A percentile compares a stretch with the other conserved stretches of the same genome.
These are phyloP conservation scores for Coelastrella sp. DNA, from an alignment of 139 green algal species.

Conservation along the genomic window DNA sequence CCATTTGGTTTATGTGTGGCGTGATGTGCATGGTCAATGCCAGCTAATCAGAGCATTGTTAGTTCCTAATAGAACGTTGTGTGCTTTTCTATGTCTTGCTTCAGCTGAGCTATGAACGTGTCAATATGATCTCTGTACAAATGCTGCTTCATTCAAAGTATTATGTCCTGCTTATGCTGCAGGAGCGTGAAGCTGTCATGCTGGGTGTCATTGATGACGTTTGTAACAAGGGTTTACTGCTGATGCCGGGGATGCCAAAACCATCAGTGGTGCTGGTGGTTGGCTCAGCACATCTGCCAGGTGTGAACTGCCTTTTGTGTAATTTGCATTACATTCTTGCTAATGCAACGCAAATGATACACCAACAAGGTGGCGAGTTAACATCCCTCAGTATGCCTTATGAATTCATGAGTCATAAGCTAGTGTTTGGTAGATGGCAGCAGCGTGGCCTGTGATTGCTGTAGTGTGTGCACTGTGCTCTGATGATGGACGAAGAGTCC, in stretches of 20 bases:
- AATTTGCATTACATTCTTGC: background rate
- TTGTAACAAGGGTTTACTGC: constrained; percentile 44
- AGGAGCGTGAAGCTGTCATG: constrained; percentile 70
- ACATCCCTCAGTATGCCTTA: no score
- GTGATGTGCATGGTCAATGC: no score
- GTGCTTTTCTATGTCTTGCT: background rate
- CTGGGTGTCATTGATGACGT: constrained; percentile 24
- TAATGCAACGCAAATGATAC: no score
- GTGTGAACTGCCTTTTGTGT: background rate
- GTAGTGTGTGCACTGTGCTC: no score
- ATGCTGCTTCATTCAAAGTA: background rate
- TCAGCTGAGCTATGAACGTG: background rate
- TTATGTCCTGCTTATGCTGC: background rate
- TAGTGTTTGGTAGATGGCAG: no score
- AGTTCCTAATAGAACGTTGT: background rate
- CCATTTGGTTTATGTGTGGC: no score
- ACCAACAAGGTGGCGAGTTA: no score
- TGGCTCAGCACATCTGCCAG: constrained; percentile 56
- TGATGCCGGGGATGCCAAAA: constrained; percentile 7
- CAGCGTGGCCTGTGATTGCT: no score
- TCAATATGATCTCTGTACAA: background rate
- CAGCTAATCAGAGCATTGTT: background rate
- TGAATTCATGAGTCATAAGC: no score
- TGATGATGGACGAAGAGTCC: no score
- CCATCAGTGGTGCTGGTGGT: constrained; percentile 53